Evolutionary conservation across 2,329 filamentous ascomycete species (phyloP), one percentile per base, ranked within the genome.

Genomic region (Penicillium sp.): DNA sequence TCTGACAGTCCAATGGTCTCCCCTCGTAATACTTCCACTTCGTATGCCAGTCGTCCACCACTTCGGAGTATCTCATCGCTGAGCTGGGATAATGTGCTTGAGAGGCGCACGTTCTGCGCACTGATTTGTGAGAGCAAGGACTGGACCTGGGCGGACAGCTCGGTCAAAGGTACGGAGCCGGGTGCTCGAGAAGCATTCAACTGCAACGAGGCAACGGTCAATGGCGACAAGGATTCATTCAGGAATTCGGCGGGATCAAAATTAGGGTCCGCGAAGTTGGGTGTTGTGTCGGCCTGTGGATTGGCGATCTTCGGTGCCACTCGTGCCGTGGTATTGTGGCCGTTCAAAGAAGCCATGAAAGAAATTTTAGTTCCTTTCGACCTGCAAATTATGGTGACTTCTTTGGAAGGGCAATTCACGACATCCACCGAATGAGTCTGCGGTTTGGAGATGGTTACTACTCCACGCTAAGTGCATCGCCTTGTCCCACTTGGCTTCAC

Each of bases 31-130:
- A 97, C 82, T 72, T 97, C 93, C 18, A 97, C 93, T 73, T 97
- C 90, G 67, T 99, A 99, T 18, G 92, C 90, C 52, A 99, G 77
- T 4, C 93, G 83, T 59, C 89, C 90, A 24, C 92, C 90, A 65
- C 90, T 92, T 52, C 94, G 84, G 56, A 99, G 74, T 58, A 99
- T 97, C 62, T 97, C 94, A 71, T 99, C 93, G 10, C 94, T 96
- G 54, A 97, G 79, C 65, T 93, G 87, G 29, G 91, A 96, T 52
- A 99, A 80, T 42, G 86, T 89, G 49, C 81, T 85, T 13, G 91
- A 90, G 7, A 96, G 78, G 42, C 91, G 84, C 16, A 90, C 87
- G 1, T 91, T 95, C 69, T 96, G 90, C 8, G 90, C 88, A 67
- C 89, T 95, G 65, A 97, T 84, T 66, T 93, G 89, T 1, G 91